Base-by-base conservation (phyloP, 345 rosid species). In the Ceriops tagal region DNA sequence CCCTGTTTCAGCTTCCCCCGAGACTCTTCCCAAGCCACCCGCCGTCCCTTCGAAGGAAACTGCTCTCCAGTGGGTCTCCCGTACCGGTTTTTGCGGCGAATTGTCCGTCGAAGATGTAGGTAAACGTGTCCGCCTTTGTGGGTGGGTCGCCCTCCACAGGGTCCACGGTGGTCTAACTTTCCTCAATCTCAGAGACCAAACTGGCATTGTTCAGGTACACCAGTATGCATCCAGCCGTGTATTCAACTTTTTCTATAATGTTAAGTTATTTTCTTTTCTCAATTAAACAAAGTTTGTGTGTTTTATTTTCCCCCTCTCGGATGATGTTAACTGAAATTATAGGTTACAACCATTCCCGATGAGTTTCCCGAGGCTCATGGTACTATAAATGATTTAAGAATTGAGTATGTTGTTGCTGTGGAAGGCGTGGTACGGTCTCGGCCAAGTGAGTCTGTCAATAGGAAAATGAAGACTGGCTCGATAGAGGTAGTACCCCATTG, bases 141-240 rank as follows among this genome's bases (percentile, higher is more conserved):
- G 97, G 3, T 95, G 97, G 99, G 99, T 95, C 51, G 99, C 99
- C 3, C 84, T 88, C 53, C 97, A 88, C 67, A 75, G 99, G 58
- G 87, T 88, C 69, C 99, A 95, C 46, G 97, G 96, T 18, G 92
- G 92, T 16, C 96, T 95, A 70, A 87, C 97, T 66, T 92, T 95
- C 79, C 80, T 95, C 77, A 95, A 88, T 68, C 93, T 95, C 70
- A 83, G 99, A 82, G 99, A 95, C 85, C 96, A 95, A 73, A 82
- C 96, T 49, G 99, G 99, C 71, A 84, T 87, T 73, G 88, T 95
- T 34, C 97, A 95, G 96, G 98, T 89, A 58, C 52, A 8, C 1
- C 6, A n/a, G 3, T 58, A 35, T 30, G 9, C 0, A 39, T 62
- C 31, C 28, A 16, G 2, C 39, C n/a, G 26, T 35, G 61, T 53